Percentiles rank a stretch among this genome's conserved stretches.
phyloP scores from a whole-genome alignment of 345 rosid genomes.

The Anacardium occidentale region DNA sequence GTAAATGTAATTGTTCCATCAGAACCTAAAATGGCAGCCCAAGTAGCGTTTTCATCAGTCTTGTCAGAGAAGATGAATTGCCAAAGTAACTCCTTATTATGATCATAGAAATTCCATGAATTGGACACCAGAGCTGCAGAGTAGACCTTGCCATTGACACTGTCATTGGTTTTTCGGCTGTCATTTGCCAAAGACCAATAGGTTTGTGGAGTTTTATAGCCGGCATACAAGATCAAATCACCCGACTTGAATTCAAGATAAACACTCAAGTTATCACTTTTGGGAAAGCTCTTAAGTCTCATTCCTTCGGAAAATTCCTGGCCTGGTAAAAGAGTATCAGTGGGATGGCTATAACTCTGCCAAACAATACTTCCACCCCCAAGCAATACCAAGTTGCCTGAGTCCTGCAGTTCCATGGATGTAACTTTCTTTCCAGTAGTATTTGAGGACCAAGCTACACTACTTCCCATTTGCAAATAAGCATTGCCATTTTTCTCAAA shows the following conservation, averaged over 20 bases:
- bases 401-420: slow-evolving; percentile 40
- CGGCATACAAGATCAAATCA: slow-evolving; percentile 37
- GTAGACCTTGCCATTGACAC: slow-evolving; percentile 29
- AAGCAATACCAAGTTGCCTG: slow-evolving; percentile 51
- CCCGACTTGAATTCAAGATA: slow-evolving; percentile 36
- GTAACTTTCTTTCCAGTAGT: slow-evolving; percentile 32
- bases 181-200: slow-evolving; percentile 47
- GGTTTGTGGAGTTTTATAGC: slow-evolving; percentile 34
- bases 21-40: slow-evolving; percentile 37
- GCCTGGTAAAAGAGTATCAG: slow-evolving; percentile 38
- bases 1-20: slow-evolving; percentile 35
- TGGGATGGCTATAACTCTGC: slow-evolving; percentile 49
- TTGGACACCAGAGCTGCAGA: slow-evolving; percentile 32
- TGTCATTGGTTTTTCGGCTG: slow-evolving; percentile 25
- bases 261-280: slow-evolving; percentile 14
- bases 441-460: slow-evolving; percentile 34
- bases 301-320: slow-evolving; percentile 37
- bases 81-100: slow-evolving; percentile 33
- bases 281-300: slow-evolving; percentile 39
- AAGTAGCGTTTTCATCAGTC: slow-evolving; percentile 34
- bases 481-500: slow-evolving; percentile 39
- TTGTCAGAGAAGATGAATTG: slow-evolving; percentile 30
- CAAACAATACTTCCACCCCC: slow-evolving; percentile 32
- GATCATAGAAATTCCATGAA: slow-evolving; percentile 50
- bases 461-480: slow-evolving; percentile 26